Conservation (phyloP, 495 filamentous ascomycete genomes). For the Podospora tetraspora region DNA sequence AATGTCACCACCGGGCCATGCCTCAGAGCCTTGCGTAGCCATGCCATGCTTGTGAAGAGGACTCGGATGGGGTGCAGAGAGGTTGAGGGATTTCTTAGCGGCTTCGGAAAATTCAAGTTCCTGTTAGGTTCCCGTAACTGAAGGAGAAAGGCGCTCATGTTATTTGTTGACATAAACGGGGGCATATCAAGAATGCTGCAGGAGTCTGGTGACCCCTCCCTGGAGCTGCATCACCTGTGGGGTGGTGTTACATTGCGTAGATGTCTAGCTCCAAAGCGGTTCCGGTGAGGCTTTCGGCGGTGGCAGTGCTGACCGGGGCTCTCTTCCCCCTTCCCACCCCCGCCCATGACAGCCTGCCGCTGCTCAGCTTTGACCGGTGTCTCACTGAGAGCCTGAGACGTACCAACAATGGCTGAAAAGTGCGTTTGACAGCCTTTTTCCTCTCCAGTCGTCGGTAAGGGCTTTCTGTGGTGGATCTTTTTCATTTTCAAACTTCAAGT, state of each 20-base stretch:
- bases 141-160: not conserved
- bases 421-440: not conserved
- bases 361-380: not conserved
- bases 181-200: not conserved
- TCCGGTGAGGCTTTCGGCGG: conserved; percentile 2
- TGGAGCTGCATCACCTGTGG: not conserved
- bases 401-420: not conserved
- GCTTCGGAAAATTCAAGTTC: not conserved
- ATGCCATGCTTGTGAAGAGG: not conserved
- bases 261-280: not conserved
- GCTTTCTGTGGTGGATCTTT: not conserved
- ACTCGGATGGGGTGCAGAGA: not conserved
- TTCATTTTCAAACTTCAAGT: not conserved
- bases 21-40: conserved; percentile 9
- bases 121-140: not conserved
- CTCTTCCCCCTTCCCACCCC: not conserved
- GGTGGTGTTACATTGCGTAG: not conserved
- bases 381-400: not conserved
- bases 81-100: not conserved
- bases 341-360: not conserved
- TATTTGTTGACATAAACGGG: not conserved
- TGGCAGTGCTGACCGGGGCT: not conserved
- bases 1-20: not conserved
- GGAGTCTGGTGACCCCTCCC: not conserved
- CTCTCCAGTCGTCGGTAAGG: not conserved